Base-by-base conservation (phyloP, 208 protist species). In the Trypanosoma brucei region DNA sequence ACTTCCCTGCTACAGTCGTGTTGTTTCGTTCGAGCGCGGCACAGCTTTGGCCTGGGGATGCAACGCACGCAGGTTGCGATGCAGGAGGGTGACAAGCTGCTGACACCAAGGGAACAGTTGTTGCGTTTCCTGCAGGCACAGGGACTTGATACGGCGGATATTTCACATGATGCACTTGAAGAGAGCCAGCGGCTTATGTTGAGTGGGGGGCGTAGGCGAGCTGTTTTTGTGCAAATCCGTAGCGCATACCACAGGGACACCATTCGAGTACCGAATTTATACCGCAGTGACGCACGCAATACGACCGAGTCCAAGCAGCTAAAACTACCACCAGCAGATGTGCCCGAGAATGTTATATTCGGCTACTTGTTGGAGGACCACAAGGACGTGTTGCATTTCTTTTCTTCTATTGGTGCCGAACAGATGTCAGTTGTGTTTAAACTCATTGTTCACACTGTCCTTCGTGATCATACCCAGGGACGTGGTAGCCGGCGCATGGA, bases 31-130 rank as follows among this genome's bases (percentile, higher is more conserved):
- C 74, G 87, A 14, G 71, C 80, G 8, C 81, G 84, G 4, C 87
- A 93, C 63, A 83, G 84, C 45, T 93, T 93, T 63, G 87, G 87
- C 31, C 83, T 93, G 80, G 87, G 87, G 57, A 78, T 88, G 79
- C 84, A 90, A 66, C 83, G 87, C 45, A 86, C 81, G 14, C 82
- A 93, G 65, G 70, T 93, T 8, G 69, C 79, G 1, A 67, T 70
- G 22, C 81, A 82, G 49, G 71, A 73, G 55, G 81, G 71, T 30
- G 84, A 93, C 62, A 55, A 74, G 52, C 35, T 84, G 62, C 70
- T 92, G 36, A 81, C 78, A 7, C 68, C 84, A 1, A 84, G 92
- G 75, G 73, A 85, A 55, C 76, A 81, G 60, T 68, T 93, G 55
- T 33, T 90, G 34, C 76, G 87, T 56, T 93, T 93, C 55, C 55